Conservation (phyloP, 1,284 basidiomycete species). For the Phellopilus nigrolimitatus region DNA sequence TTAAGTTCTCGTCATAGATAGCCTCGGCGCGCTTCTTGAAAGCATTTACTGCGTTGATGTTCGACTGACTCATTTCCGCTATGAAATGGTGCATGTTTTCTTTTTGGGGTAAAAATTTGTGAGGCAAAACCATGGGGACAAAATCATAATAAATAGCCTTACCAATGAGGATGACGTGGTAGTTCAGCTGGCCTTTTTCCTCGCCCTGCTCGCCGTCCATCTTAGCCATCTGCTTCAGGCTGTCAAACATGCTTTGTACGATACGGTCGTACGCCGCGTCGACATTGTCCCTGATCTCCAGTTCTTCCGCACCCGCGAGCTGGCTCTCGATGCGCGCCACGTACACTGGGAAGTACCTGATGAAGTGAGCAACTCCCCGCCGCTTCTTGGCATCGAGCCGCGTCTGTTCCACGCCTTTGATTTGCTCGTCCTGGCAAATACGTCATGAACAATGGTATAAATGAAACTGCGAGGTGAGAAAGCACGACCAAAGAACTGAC, state of each 20-base stretch:
- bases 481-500: constrained; percentile 42
- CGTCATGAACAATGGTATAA: neutral
- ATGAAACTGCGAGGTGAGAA: neutral
- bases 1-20: constrained; percentile 86
- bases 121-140: no score
- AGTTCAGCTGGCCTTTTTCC: constrained; percentile 95
- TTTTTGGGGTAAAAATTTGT: constrained; percentile 31
- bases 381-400: constrained; percentile 91
- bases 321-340: constrained; percentile 83
- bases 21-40: constrained; percentile 75
- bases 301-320: constrained; percentile 69
- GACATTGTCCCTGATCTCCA: constrained; percentile 76
- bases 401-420: constrained; percentile 86
- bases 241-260: constrained; percentile 86
- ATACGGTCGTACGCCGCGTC: constrained; percentile 87
- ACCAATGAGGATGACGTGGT: constrained; percentile 95
- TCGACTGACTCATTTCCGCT: constrained; percentile 69
- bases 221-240: constrained; percentile 92
- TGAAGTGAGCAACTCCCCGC: constrained; percentile 88
- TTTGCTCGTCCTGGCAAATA: constrained; percentile 68
- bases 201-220: constrained; percentile 79
- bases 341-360: constrained; percentile 90
- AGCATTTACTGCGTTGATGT: constrained; percentile 60
- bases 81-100: constrained; percentile 97
- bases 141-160: constrained; percentile 27